These are phyloP conservation scores for Gamarada debralockiae DNA, from an alignment of 495 filamentous ascomycete species.

Conservation along the genomic window DNA sequence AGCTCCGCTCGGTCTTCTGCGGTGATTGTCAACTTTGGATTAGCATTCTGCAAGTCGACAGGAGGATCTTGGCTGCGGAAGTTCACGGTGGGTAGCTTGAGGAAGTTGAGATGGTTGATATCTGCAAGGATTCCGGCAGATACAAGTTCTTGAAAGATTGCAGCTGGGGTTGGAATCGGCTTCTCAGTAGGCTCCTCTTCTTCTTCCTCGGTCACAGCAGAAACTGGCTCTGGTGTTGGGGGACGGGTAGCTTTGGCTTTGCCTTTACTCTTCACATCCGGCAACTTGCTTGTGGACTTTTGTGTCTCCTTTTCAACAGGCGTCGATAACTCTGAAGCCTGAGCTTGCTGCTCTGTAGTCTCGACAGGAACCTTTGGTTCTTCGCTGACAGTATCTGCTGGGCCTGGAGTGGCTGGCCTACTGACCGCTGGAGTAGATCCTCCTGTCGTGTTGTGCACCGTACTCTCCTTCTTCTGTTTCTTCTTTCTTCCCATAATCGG, in stretches of 20 bases:
- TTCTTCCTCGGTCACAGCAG: constrained; percentile 30
- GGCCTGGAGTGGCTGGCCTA: constrained; percentile 22
- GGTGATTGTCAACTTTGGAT: constrained; percentile 44
- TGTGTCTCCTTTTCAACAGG: constrained; percentile 4
- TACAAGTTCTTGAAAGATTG: constrained; percentile 33
- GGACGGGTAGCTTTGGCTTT: constrained; percentile 31
- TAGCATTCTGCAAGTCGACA: constrained; percentile 26
- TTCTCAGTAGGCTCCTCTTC: constrained; percentile 24
- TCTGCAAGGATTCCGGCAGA: constrained; percentile 20
- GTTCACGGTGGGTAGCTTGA: constrained; percentile 17
- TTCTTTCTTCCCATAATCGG: constrained; percentile 87
- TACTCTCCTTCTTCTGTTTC: constrained; percentile 77
- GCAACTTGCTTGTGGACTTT: neutral
- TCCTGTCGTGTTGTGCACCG: constrained; percentile 33
- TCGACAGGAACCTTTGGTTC: constrained; percentile 4
- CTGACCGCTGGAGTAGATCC: constrained; percentile 38
- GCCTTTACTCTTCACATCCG: constrained; percentile 24
- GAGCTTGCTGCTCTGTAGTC: constrained; percentile 31
- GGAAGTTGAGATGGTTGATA: constrained; percentile 30
- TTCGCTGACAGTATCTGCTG: constrained; percentile 7
- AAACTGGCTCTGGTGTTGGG: constrained; percentile 28
- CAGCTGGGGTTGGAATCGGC: constrained; percentile 31
- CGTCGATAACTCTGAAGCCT: constrained; percentile 6
- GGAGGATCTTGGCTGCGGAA: constrained; percentile 37
- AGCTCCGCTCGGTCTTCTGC: constrained; percentile 46